Conservation (phyloP, 1,284 basidiomycete species). For the Peniophora sp. region DNA sequence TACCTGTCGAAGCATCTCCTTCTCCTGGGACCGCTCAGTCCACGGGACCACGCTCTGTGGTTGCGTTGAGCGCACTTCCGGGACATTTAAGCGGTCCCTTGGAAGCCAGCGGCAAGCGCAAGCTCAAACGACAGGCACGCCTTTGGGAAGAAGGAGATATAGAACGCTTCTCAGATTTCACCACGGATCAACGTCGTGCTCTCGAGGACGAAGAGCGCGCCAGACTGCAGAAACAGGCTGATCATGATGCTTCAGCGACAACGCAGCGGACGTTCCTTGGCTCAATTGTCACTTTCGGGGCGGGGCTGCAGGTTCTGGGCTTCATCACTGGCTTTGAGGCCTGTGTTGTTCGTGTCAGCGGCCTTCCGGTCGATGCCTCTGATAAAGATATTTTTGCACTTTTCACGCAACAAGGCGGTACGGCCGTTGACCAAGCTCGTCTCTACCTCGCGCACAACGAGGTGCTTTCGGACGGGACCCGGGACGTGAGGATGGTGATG, state of each 20-base stretch:
- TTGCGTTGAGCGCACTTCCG: too few species aligned
- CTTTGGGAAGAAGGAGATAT: too few species aligned
- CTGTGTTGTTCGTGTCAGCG: constrained; percentile 9
- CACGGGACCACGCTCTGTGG: too few species aligned
- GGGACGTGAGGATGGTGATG: constrained; percentile 17
- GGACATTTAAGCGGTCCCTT: too few species aligned
- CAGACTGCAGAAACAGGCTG: too few species aligned
- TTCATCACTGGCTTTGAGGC: constrained; percentile 16
- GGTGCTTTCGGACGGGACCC: neutral
- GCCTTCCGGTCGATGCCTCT: constrained; percentile 11
- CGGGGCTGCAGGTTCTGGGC: constrained; percentile 12
- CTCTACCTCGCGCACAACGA: constrained; percentile 8
- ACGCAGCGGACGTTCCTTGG: constrained; percentile 11
- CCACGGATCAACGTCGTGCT: too few species aligned
- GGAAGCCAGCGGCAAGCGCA: too few species aligned
- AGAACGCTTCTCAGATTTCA: too few species aligned
- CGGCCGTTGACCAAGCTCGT: constrained; percentile 6
- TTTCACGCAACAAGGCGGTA: constrained; percentile 16
- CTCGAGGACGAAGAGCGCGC: too few species aligned
- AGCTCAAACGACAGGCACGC: too few species aligned
- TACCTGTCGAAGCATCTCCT: too few species aligned
- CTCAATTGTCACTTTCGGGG: constrained; percentile 16
- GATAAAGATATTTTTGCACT: constrained; percentile 11
- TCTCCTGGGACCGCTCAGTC: too few species aligned
- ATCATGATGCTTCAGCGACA: constrained; percentile 13